Evolutionary conservation across 2,329 filamentous ascomycete genomes (phyloP), one percentile per base, ranked within the genome.

Genomic region (Fusarium sp.): DNA sequence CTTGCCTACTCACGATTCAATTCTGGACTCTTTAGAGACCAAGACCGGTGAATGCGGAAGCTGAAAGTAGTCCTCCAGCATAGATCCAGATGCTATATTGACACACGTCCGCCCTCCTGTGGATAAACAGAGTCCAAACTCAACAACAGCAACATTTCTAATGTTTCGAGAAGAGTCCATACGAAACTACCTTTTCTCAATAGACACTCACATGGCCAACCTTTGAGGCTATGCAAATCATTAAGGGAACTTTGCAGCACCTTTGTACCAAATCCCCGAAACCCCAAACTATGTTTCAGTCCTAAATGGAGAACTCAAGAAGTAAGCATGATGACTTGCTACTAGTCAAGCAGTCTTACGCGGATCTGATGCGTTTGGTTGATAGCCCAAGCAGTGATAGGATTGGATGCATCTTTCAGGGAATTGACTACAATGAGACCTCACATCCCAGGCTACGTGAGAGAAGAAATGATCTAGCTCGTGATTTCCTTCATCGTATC

Each of bases 291-390:
- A 9, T 9, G 4, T 23, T 14, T 14, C 3, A 23, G 20, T 14
- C 11, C 18, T 11, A 11, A 42, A 23, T 42, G 2, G 14, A 1
- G 10, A 23, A 14, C 18, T 14, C 18, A 42, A 42, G 40, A 42
- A 14, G 13, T 6, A 20, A 42, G 1, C 11, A 8, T 23, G 11
- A 14, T 20, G 6, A 4, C 11, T 23, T 13, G 6, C 40, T 44
- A 8, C 18, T 23, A 0, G 13, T 2, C 1, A 5, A 4, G 14
- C 4, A 14, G 7, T 5, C 40, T 44, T 20, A 0, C 4, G 4
- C 4, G 4, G 40, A 23, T 44, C 18, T 18, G 6, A 14, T 1
- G 25, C 25, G 7, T 25, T 23, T 23, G 6, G 18, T 23, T 14
- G 7, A 23, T 2, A 7, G 11, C 40, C 18, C 6, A 44, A 1